These are phyloP conservation scores for Penicillium griseofulvum DNA, from an alignment of 2,329 filamentous ascomycete species.

Conservation along the genomic window DNA sequence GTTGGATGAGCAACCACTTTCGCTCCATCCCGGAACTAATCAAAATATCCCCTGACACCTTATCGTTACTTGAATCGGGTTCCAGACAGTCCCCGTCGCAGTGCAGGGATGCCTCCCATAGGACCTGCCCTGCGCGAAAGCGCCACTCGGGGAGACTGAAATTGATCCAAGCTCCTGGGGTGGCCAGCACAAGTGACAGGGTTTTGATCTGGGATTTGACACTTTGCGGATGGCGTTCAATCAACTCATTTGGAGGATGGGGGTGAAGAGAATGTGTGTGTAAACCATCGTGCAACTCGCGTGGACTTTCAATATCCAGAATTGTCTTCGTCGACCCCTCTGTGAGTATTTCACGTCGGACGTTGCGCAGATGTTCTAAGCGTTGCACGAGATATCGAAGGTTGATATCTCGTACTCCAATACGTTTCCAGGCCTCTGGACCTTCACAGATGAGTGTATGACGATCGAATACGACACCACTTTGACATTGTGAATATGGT, in stretches of 20 bases:
- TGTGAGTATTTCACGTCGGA: constrained; percentile 37
- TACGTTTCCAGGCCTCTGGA: constrained; percentile 40
- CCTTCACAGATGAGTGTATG: constrained; percentile 38
- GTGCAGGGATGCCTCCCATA: constrained; percentile 43
- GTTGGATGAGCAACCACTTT: constrained; percentile 55
- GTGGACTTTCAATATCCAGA: constrained; percentile 34
- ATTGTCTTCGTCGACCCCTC: constrained; percentile 34
- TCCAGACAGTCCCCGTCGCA: constrained; percentile 35
- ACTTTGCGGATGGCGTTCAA: constrained; percentile 30
- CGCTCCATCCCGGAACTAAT: constrained; percentile 40
- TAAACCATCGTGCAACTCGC: constrained; percentile 34
- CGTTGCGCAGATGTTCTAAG: constrained; percentile 31
- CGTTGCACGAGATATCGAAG: constrained; percentile 35
- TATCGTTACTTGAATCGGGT: constrained; percentile 1
- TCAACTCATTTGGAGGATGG: constrained; percentile 26
- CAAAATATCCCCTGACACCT: constrained; percentile 22
- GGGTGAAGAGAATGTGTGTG: constrained; percentile 42
- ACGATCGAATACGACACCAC: constrained; percentile 37
- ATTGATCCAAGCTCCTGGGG: constrained; percentile 48
- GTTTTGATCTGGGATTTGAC: constrained; percentile 48
- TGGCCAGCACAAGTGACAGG: constrained; percentile 43
- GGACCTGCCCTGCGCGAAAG: constrained; percentile 45
- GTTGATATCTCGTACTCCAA: constrained; percentile 42
- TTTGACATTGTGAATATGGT: constrained; percentile 37
- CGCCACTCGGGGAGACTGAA: constrained; percentile 49